Evolutionary conservation across 306 rosid species (phyloP).

Genomic region (Leucaena leucocephala): DNA sequence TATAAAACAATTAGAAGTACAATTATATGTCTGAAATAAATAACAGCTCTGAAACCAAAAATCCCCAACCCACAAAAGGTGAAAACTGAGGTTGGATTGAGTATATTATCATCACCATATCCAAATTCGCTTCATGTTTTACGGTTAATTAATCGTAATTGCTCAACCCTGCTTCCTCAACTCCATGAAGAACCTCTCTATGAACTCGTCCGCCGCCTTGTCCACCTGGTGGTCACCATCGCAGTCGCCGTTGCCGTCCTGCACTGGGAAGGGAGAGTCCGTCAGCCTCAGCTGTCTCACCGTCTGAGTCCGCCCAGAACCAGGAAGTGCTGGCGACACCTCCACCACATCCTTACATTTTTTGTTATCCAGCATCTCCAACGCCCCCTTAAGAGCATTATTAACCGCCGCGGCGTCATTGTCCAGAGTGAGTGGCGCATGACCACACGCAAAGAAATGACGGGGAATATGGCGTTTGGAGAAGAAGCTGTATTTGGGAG

Average conservation of each 20-base stretch:
- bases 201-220: constrained; percentile 82
- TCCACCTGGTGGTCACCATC: constrained; percentile 56
- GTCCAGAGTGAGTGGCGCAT: constrained; percentile 53
- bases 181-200: constrained; percentile 66
- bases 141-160: background rate
- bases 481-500: constrained; percentile 52
- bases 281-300: constrained; percentile 80
- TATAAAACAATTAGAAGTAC: background rate
- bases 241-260: constrained; percentile 39
- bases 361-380: constrained; percentile 51
- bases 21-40: background rate
- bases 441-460: constrained; percentile 55
- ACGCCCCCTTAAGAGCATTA: constrained; percentile 50
- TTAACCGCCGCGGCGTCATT: constrained; percentile 44
- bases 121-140: background rate
- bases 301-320: constrained; percentile 58
- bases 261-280: constrained; percentile 80
- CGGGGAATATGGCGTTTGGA: constrained; percentile 49
- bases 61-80: background rate
- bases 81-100: background rate
- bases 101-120: background rate
- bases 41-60: background rate
- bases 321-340: constrained; percentile 59
- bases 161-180: constrained; percentile 49
- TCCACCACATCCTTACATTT: constrained; percentile 21